Evolutionary conservation across 129 eudicot genomes (phyloP).

Genomic region (Arctium lappa): DNA sequence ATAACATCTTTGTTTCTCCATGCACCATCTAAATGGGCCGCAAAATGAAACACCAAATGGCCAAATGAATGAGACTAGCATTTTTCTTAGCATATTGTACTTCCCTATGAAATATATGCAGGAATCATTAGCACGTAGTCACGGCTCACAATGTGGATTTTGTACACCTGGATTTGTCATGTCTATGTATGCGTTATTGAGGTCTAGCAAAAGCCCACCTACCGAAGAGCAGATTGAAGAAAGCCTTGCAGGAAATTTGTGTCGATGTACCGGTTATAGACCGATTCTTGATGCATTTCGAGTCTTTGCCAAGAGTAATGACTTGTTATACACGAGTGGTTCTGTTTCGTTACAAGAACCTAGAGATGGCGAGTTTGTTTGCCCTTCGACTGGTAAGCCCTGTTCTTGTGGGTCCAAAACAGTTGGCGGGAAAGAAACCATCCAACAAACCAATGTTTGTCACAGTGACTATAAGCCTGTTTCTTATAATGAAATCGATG

Average conservation of each 20-base stretch:
- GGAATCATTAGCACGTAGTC: slow-evolving; percentile 81
- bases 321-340: slow-evolving; percentile 53
- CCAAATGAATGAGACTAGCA: not conserved
- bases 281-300: slow-evolving; percentile 95
- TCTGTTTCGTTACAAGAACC: slow-evolving; percentile 23
- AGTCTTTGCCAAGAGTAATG: slow-evolving; percentile 86
- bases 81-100: not conserved
- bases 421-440: slow-evolving; percentile 22
- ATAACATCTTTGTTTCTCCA: not conserved
- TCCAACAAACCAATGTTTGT: slow-evolving; percentile 15
- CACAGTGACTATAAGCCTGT: slow-evolving; percentile 33
- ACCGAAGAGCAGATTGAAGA: slow-evolving; percentile 88
- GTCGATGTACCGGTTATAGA: slow-evolving; percentile 97
- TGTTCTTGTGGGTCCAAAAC: slow-evolving; percentile 72
- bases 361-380: slow-evolving; percentile 49
- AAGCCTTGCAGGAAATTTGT: slow-evolving; percentile 92
- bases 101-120: slow-evolving; percentile 19
- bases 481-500: slow-evolving; percentile 72
- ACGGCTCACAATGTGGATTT: slow-evolving; percentile 98
- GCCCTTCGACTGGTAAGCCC: slow-evolving; percentile 97
- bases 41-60: not conserved
- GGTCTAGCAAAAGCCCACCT: slow-evolving; percentile 77
- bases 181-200: slow-evolving; percentile 94
- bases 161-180: slow-evolving; percentile 98
- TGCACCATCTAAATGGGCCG: not conserved